Base-by-base conservation (phyloP, 176 grass and related monocot species). In the Pharus latifolius region DNA sequence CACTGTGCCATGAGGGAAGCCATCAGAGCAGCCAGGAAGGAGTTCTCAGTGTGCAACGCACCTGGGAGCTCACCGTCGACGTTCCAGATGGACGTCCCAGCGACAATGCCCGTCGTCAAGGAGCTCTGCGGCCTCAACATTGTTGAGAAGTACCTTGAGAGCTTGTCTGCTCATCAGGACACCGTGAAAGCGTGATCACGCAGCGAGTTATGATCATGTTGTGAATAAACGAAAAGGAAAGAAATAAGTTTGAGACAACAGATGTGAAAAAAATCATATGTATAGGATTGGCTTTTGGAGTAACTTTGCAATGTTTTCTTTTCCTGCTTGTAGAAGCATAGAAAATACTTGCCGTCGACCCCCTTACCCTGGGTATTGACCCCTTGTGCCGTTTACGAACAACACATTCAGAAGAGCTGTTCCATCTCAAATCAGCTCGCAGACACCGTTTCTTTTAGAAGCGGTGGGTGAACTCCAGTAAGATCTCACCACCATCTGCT, bases 1-100 rank as follows among this genome's bases (percentile, higher is more conserved):
- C 92, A 96, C 65, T 96, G 92, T 37, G 92, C 92, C 23, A 86
- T 86, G 72, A 75, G 92, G 80, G 88, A 96, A 73, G 92, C 92
- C 48, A 89, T 96, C 52, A 79, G 92, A 56, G 88, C 88, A 1
- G 83, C 88, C 4, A 72, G 92, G 27, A 76, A 34, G 44, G 85
- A 89, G 32, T 89, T 87, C 72, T 15, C 35, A 17, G 41, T 66
- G 6, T 26, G 22, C 63, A 34, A 53, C 2, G 78, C 64, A 1
- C 63, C 74, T 0, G 49, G 31, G 2, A 74, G 35, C 26, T 84
- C 88, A 28, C 2, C 88, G 1, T 0, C 48, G 17, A 79, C 46
- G 11, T 96, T 96, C 74, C 83, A 87, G 69, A 82, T 96, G 83
- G 73, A 92, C 52, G 92, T 89, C 40, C 92, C 92, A 14, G 87